A percentile compares a stretch with the other conserved stretches of the same genome.
These are phyloP conservation scores for Pseudocercospora eumusae DNA, from an alignment of 2,329 filamentous ascomycete genomes.

Conservation along the genomic window DNA sequence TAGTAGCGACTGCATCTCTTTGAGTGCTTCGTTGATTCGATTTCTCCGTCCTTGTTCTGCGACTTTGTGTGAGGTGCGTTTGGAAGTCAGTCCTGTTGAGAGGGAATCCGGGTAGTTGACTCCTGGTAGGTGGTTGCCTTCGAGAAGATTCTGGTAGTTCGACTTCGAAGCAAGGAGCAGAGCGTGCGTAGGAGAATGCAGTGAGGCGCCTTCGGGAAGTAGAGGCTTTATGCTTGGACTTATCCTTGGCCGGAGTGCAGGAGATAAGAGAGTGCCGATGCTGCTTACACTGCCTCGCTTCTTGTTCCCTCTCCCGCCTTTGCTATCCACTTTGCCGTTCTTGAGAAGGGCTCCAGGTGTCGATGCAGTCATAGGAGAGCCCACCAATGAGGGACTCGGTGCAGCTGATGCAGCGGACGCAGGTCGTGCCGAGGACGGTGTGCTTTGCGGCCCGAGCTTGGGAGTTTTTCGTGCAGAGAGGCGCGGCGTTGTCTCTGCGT, in stretches of 20 bases:
- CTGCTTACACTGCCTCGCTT: constrained; percentile 65
- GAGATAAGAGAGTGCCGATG: constrained; percentile 62
- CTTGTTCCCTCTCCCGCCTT: constrained; percentile 53
- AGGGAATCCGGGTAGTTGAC: constrained; percentile 81
- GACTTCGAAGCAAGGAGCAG: constrained; percentile 88
- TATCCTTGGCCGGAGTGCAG: constrained; percentile 5
- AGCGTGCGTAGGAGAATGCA: constrained; percentile 62
- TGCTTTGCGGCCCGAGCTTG: constrained; percentile 60
- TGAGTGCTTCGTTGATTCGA: constrained; percentile 88
- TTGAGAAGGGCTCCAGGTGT: constrained; percentile 38
- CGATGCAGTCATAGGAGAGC: constrained; percentile 54
- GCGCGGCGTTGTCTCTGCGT: constrained; percentile 57
- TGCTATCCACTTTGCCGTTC: constrained; percentile 40
- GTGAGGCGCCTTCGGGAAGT: constrained; percentile 64
- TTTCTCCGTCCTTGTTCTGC: constrained; percentile 95
- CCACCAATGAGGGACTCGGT: constrained; percentile 52
- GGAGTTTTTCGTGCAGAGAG: constrained; percentile 69
- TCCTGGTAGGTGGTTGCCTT: constrained; percentile 74
- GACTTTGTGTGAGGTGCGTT: constrained; percentile 96
- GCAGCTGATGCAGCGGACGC: constrained; percentile 49
- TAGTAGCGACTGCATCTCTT: constrained; percentile 86
- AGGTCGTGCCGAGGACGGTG: constrained; percentile 43
- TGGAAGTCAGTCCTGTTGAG: constrained; percentile 91
- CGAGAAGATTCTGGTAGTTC: constrained; percentile 96
- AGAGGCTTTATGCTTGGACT: constrained; percentile 85